Evolutionary conservation across 106 monocot genomes (phyloP), one percentile per base, ranked within the genome.

Genomic region (Allium fistulosum): DNA sequence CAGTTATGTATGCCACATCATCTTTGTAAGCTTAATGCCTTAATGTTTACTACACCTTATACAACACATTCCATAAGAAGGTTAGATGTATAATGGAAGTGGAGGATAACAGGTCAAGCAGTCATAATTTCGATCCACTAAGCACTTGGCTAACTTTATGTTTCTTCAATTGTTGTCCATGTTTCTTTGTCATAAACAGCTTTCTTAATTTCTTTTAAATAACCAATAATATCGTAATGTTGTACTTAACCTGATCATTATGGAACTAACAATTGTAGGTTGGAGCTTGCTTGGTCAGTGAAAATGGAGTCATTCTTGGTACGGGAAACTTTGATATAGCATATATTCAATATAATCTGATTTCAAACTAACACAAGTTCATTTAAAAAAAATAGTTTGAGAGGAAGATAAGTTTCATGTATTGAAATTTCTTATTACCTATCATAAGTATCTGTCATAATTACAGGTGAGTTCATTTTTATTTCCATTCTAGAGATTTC

Each of bases 201-300:
- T 11, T 28, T 12, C n/a, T 7, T 12, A 1, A 37, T 37, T 62
- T 62, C 37, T 62, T 37, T 2, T 2, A 45, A 9, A 62, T 28
- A 11, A 45, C 9, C 46, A 11, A 12, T 62, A 37, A 62, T 12
- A 55, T 11, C 4, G 6, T 62, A 62, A 13, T 62, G 53, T 55
- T 62, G 48, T 10, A 50, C 66, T 49, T 50, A 50, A 9, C 10
- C 22, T 22, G 17, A 66, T 5, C 16, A 51, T 73, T 65, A 65
- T 47, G 46, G 48, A 17, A 51, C 46, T 4, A 26, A 67, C 53
- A 55, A 22, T 18, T 85, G 69, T 67, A 95, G 94, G 94, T 95
- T 74, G 94, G 94, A 62, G 94, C 94, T 53, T 95, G 94, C 83
- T 69, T 95, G 61, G 94, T 95, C 49, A 95, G 94, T 74, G 85